phyloP scores from a whole-genome alignment of 2,329 filamentous ascomycete species.

The Cercospora nicotianae region DNA sequence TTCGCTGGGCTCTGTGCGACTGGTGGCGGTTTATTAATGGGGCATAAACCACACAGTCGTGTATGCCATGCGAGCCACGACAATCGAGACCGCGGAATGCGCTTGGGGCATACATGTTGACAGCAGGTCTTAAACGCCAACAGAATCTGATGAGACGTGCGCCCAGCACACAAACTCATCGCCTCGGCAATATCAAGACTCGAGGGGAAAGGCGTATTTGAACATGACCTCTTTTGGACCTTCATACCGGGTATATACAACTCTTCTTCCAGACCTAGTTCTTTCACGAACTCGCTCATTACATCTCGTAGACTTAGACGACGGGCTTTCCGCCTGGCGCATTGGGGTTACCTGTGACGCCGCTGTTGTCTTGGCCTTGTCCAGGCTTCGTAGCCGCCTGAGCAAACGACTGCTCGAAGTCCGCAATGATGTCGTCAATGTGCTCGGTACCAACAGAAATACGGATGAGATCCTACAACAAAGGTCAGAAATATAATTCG shows the following conservation, averaged over 20 bases:
- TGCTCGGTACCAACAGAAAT: constrained; percentile 96
- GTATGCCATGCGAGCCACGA: not conserved
- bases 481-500: constrained; percentile 20
- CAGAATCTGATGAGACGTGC: not conserved
- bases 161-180: not conserved
- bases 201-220: not conserved
- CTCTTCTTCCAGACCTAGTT: not conserved
- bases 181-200: not conserved
- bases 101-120: not conserved
- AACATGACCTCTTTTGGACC: not conserved
- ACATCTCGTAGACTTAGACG: constrained; percentile 17
- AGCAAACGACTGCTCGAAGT: constrained; percentile 89
- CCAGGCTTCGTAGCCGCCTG: constrained; percentile 50
- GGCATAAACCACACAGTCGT: not conserved
- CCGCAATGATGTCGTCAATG: constrained; percentile 94
- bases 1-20: not conserved
- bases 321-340: constrained; percentile 28
- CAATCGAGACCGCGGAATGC: not conserved
- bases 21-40: not conserved
- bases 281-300: not conserved
- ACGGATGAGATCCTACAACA: constrained; percentile 76
- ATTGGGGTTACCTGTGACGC: constrained; percentile 29
- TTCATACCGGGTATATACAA: not conserved
- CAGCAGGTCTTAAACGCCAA: not conserved
- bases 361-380: constrained; percentile 30